Conservation (phyloP, 306 rosid genomes). For the Hippophae rhamnoides region DNA sequence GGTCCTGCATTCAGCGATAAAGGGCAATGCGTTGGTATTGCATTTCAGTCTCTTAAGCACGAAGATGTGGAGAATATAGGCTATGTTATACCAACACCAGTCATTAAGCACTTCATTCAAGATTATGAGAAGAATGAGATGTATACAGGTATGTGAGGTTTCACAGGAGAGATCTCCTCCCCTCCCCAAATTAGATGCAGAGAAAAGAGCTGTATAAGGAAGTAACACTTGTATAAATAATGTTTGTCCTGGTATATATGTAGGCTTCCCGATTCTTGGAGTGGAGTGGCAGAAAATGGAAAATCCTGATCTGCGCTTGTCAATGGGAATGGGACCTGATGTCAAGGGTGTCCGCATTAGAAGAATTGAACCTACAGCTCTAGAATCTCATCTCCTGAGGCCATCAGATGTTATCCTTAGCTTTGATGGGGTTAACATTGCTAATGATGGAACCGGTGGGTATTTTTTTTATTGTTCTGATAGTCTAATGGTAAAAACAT, state of each 20-base stretch:
- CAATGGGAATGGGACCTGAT: conserved; percentile 57
- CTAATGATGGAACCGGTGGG: conserved; percentile 77
- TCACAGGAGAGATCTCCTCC: background rate
- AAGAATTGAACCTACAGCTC: conserved; percentile 80
- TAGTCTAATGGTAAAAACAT: background rate
- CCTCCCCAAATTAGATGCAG: background rate
- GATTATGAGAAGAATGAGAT: conserved; percentile 71
- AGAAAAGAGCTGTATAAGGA: background rate
- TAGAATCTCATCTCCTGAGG: conserved; percentile 51
- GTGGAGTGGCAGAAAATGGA: conserved; percentile 93
- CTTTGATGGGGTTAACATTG: conserved; percentile 68
- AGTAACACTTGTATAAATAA: no score
- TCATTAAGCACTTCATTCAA: conserved; percentile 64
- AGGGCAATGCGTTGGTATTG: conserved; percentile 71
- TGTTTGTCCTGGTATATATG: background rate
- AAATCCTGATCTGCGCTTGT: conserved; percentile 66
- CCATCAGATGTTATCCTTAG: conserved; percentile 79
- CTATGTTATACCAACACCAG: conserved; percentile 75
- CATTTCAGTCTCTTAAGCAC: conserved; percentile 77
- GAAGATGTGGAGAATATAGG: conserved; percentile 77
- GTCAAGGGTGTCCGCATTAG: conserved; percentile 80
- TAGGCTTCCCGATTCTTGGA: conserved; percentile 73
- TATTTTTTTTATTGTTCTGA: background rate
- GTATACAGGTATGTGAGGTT: conserved; percentile 46
- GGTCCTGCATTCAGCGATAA: conserved; percentile 72